Percentiles rank a stretch among this genome's conserved stretches.
phyloP scores from a whole-genome alignment of 495 filamentous ascomycete species.

The Hyaloscypha bicolor region DNA sequence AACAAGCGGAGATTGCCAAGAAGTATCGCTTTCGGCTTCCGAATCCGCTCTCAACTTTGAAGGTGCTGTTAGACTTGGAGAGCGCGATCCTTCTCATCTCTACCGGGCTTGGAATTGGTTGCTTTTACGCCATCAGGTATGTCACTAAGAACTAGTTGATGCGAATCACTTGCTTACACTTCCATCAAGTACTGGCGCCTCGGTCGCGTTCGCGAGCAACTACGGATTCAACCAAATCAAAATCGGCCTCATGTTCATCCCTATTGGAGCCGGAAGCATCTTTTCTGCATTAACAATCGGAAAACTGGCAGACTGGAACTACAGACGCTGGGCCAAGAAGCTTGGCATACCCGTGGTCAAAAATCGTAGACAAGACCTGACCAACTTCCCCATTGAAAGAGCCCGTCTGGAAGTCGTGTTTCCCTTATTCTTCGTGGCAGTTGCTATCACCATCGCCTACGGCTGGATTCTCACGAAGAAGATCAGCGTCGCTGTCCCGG shows the following conservation, averaged over 20 bases:
- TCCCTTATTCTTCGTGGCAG: conserved; percentile 47
- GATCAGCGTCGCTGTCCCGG: conserved; percentile 47
- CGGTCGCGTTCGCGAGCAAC: conserved; percentile 48
- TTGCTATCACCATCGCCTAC: conserved; percentile 48
- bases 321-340: conserved; percentile 45
- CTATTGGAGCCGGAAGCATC: conserved; percentile 63
- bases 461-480: conserved; percentile 57
- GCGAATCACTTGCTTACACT: background rate
- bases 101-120: conserved; percentile 19
- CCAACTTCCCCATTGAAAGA: conserved; percentile 65
- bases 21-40: conserved; percentile 48
- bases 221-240: conserved; percentile 63
- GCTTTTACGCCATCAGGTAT: conserved; percentile 27
- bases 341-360: conserved; percentile 49
- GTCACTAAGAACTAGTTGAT: background rate
- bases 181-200: conserved; percentile 42
- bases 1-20: conserved; percentile 23
- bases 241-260: conserved; percentile 60
- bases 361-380: conserved; percentile 50
- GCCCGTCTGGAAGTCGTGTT: conserved; percentile 61
- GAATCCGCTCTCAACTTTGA: conserved; percentile 52
- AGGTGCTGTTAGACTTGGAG: conserved; percentile 12
- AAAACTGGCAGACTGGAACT: conserved; percentile 57
- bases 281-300: conserved; percentile 62
- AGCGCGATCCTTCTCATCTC: conserved; percentile 20